Conservation (phyloP, 768 basidiomycete species). For the Lentinus brumalis region DNA sequence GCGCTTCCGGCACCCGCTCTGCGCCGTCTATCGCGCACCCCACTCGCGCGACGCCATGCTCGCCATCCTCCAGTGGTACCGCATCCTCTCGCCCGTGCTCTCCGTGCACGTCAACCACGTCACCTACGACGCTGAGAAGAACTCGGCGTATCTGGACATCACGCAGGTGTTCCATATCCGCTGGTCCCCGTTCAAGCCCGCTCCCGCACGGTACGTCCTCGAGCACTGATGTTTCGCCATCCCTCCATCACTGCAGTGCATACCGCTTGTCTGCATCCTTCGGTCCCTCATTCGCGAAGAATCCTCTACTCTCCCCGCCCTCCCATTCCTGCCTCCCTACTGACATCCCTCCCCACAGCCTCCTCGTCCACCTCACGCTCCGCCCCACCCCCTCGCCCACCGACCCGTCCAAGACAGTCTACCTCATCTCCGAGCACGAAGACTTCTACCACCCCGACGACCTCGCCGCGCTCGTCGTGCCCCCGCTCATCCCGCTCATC, state of each 20-base stretch:
- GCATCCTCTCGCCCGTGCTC: slow-evolving; percentile 58
- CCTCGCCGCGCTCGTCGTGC: slow-evolving; percentile 44
- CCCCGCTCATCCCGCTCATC: slow-evolving; percentile 43
- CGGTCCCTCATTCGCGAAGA: no score
- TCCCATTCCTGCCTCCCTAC: not conserved
- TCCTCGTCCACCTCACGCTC: slow-evolving; percentile 55
- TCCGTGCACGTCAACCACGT: slow-evolving; percentile 47
- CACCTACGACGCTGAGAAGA: slow-evolving; percentile 47
- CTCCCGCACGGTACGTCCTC: slow-evolving; percentile 45
- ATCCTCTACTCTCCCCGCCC: no score
- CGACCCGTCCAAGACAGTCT: slow-evolving; percentile 37
- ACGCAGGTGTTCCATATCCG: slow-evolving; percentile 57
- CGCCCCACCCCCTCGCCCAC: slow-evolving; percentile 19
- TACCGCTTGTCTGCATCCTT: no score
- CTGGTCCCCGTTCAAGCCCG: slow-evolving; percentile 45
- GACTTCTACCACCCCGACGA: slow-evolving; percentile 63
- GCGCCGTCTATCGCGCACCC: slow-evolving; percentile 46
- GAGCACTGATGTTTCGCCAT: no score
- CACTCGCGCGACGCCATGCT: slow-evolving; percentile 57
- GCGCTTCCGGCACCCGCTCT: slow-evolving; percentile 61
- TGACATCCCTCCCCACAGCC: slow-evolving; percentile 29
- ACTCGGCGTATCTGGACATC: slow-evolving; percentile 54
- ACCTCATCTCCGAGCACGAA: slow-evolving; percentile 57
- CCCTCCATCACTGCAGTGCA: no score
- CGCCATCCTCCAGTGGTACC: slow-evolving; percentile 68